Evolutionary conservation across 768 basidiomycete species (phyloP), one percentile per base, ranked within the genome.

Genomic region (Hortiboletus flavorubellus): DNA sequence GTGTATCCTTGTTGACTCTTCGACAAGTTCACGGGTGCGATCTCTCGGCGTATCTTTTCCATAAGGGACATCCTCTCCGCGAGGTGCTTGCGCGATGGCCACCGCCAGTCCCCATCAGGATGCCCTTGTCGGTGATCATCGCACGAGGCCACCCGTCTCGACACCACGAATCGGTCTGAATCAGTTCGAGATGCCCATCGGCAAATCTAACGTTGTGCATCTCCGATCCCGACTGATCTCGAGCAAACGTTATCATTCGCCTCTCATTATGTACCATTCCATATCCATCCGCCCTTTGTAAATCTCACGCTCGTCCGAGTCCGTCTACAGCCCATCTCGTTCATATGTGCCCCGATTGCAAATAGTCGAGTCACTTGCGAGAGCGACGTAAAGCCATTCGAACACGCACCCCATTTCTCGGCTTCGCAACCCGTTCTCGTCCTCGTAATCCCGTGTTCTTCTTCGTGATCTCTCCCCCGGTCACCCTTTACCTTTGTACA

Each of bases 221-320:
- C 70, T 67, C 67, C 68, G 69, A 70, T 70, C 68, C 46, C 45
- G 23, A 39, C 57, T 64, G 61, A 69, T 68, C 69, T 58, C 53
- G 67, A 66, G 47, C 35, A 59, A 71, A 68, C 67, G 69, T 71
- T 71, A 70, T 68, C 68, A 60, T 45, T 62, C 48, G 35, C 45
- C 46, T 54, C 53, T 66, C 55, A 40, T 66, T 65, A 65, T 66
- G 60, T 64, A 65, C 55, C 33, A 23, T 43, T 51, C 58, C 61
- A 56, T 61, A 59, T 67, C 11, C 58, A 51, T 58, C 49, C 53
- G 15, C 42, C 38, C 37, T 52, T 54, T 69, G 65, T 63, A 67
- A 69, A 71, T 69, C 68, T 49, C 65, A 67, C 64, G 60, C 67
- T 41, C 48, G 21, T 21, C 21, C 21, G 21, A 21, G 21, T 21